phyloP scores from a whole-genome alignment of 202 grass and related monocot genomes.

The Musa balbisiana region DNA sequence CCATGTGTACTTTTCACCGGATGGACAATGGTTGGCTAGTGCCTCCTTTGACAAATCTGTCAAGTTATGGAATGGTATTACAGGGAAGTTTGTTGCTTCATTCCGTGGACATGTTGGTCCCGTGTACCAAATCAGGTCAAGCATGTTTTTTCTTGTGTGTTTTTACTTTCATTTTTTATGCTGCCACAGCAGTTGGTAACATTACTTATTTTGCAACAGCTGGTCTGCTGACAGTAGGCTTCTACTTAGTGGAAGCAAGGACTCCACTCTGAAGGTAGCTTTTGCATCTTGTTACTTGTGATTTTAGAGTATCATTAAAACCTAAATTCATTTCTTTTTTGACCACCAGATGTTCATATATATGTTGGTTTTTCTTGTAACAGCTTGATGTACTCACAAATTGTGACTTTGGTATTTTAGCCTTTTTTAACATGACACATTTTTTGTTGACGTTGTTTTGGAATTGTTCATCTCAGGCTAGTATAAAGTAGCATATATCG shows the following conservation, averaged over 20 bases:
- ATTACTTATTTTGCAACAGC: conserved; percentile 38
- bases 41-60: conserved; percentile 97
- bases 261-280: conserved; percentile 87
- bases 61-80: conserved; percentile 95
- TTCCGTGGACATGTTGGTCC: conserved; percentile 89
- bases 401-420: too few relatives aligned
- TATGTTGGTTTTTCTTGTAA: too few relatives aligned
- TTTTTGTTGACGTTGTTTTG: too few relatives aligned
- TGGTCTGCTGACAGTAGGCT: conserved; percentile 97
- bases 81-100: conserved; percentile 74
- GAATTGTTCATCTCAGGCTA: too few relatives aligned
- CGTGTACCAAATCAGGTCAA: conserved; percentile 90
- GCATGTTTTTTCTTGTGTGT: background rate
- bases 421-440: too few relatives aligned
- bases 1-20: conserved; percentile 98
- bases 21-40: conserved; percentile 95
- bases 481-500: background rate
- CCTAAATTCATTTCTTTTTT: too few relatives aligned
- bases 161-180: background rate
- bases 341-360: too few relatives aligned
- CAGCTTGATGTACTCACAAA: too few relatives aligned
- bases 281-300: too few relatives aligned
- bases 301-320: too few relatives aligned
- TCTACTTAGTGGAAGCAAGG: conserved; percentile 96
- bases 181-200: conserved; percentile 11